Base-by-base conservation (phyloP, 306 rosid genomes). In the Cyclanthera cordifolia region DNA sequence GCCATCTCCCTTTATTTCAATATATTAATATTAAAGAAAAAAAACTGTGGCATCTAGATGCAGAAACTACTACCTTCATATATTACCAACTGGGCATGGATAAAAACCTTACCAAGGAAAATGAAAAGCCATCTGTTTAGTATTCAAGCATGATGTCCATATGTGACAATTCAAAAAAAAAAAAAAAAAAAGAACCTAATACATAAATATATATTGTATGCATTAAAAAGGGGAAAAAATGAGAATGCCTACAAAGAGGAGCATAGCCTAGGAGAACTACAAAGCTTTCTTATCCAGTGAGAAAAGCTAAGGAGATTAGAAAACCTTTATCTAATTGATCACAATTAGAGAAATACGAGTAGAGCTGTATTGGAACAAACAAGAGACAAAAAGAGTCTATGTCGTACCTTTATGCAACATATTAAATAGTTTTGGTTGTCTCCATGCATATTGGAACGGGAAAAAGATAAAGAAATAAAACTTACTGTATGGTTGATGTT, bases 401-500 rank as follows among this genome's bases (percentile, higher is more conserved):
- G 15, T 32, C 16, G 37, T 32, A 32, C 67, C 11, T 16, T n/a
- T n/a, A 66, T 48, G 16, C 6, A 37, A 47, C 41, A 46, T 27
- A 16, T 19, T 66, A 69, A 69, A 69, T 28, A 69, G 48, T 69
- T 30, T 61, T 39, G 37, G 48, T 11, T 20, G 25, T 61, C 17
- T 20, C n/a, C n/a, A n/a, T n/a, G n/a, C n/a, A n/a, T n/a, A n/a
- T n/a, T n/a, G n/a, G n/a, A n/a, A n/a, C n/a, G n/a, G n/a, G n/a
- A n/a, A n/a, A 70, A 34, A 17, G 45, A 74, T 15, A 49, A 51
- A 60, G 66, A 32, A 80, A 75, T 58, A 74, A 13, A 64, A 78
- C 96, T 90, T 88, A 94, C 99, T 79, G 85, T 76, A 55, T 77
- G 86, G 80, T 71, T 82, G 79, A 76, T 41, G 72, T 53, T 88